Conservation (phyloP, 225 moss, liverwort and hornwort genomes). For the Anthoceros angustus region DNA sequence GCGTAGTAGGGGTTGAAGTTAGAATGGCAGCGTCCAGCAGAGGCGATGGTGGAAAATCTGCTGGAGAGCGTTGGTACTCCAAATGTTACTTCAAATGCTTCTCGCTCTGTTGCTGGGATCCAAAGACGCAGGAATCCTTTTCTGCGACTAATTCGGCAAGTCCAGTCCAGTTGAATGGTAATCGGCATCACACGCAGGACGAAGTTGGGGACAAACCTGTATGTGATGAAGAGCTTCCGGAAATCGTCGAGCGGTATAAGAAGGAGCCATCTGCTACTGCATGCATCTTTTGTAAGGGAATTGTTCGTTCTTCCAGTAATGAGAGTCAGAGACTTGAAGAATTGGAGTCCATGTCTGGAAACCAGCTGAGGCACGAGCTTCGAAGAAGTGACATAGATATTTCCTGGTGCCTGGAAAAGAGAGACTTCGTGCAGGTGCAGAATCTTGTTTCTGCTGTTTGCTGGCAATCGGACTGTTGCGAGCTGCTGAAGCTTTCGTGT, state of each 20-base stretch:
- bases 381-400: conserved; percentile 35
- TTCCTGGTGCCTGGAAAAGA: conserved; percentile 50
- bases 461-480: conserved; percentile 34
- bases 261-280: conserved; percentile 34
- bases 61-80: too few relatives aligned
- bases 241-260: conserved; percentile 41
- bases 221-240: background rate
- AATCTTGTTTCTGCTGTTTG: conserved; percentile 34
- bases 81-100: too few relatives aligned
- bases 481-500: conserved; percentile 31
- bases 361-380: conserved; percentile 35
- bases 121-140: background rate
- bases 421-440: conserved; percentile 40
- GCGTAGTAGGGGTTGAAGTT: background rate
- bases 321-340: conserved; percentile 15
- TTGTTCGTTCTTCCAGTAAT: conserved; percentile 18
- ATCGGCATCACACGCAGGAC: background rate
- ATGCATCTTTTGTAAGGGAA: conserved; percentile 36
- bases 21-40: background rate
- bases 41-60: background rate
- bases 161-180: background rate
- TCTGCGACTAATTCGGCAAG: background rate
- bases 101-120: background rate
- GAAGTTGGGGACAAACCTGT: background rate
- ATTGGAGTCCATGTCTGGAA: conserved; percentile 26